phyloP scores from a whole-genome alignment of 768 basidiomycete genomes.

The Phylloporus sp. region DNA sequence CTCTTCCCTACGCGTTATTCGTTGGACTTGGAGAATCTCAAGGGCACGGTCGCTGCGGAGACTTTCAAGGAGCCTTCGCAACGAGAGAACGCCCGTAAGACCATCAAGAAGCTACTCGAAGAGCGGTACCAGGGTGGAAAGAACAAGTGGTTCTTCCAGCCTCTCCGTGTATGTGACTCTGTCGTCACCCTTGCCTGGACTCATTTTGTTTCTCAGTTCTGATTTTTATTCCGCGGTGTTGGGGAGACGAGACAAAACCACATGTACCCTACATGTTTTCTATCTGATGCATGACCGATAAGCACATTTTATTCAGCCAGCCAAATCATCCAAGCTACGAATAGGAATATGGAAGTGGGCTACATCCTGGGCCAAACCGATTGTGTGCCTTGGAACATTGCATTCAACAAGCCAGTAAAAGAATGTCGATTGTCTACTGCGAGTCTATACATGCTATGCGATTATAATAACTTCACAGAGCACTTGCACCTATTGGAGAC shows the following conservation, averaged over 20 bases:
- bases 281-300: slow-evolving; percentile 26
- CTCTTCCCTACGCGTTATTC: slow-evolving; percentile 99
- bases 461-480: slow-evolving; percentile 34
- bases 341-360: neutral
- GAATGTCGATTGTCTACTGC: slow-evolving; percentile 25
- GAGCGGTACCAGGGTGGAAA: slow-evolving; percentile 91
- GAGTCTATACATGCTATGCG: slow-evolving; percentile 10
- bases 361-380: neutral
- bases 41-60: slow-evolving; percentile 77
- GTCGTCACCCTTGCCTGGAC: neutral
- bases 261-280: slow-evolving; percentile 37
- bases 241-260: slow-evolving; percentile 30
- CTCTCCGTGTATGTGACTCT: slow-evolving; percentile 61
- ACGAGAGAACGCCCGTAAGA: slow-evolving; percentile 93
- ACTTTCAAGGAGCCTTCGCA: slow-evolving; percentile 98
- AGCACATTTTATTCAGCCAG: slow-evolving; percentile 9
- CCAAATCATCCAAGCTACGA: neutral
- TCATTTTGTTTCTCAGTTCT: slow-evolving; percentile 32
- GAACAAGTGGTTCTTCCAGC: slow-evolving; percentile 97
- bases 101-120: slow-evolving; percentile 93
- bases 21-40: slow-evolving; percentile 92
- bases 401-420: slow-evolving; percentile 3
- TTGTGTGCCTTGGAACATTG: neutral
- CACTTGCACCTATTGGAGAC: slow-evolving; percentile 42
- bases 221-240: slow-evolving; percentile 19